Evolutionary conservation across 176 grass and related monocot genomes (phyloP), one percentile per base, ranked within the genome.

Genomic region (Neostapfia colusana): DNA sequence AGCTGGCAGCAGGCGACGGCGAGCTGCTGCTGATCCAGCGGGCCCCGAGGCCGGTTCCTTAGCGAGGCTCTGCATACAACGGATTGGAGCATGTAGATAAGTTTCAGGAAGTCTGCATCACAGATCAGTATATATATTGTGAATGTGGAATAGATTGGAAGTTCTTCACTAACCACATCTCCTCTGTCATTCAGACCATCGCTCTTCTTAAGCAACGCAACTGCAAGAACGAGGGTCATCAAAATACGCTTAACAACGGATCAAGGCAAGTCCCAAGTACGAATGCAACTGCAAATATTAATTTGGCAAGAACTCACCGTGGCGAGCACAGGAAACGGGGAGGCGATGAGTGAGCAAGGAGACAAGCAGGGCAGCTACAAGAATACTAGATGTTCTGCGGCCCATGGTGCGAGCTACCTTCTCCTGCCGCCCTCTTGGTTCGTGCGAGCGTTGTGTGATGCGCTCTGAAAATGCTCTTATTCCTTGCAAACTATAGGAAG

Each of bases 251-350:
- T 25, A 85, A 6, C 42, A 85, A 27, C 2, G 39, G 25, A 11
- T 58, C 77, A 69, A 37, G 12, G 36, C 48, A 70, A 60, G 41
- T 58, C 21, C 34, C 36, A 67, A 66, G n/a, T 8, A 65, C 8
- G 31, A 31, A 31, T 4, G 9, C 13, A 65, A 37, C 27, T 36
- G n/a, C 13, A 50, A 25, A 48, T 17, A 39, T 17, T n/a, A n/a
- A n/a, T 31, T 10, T 57, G 4, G 8, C 23, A 53, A 31, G 17
- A 45, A 80, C 86, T 65, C 81, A 84, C 86, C 81, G 24, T 88
- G 76, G 70, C 86, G 76, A 80, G 70, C 76, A 31, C 12, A 4
- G 1, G 76, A 81, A 38, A 3, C 0, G 8, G 81, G 81, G 3
- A 79, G 70, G 81, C 13, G 76, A 26, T 2, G 63, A 40, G 6